phyloP scores from a whole-genome alignment of 345 rosid species.

The Rhodomyrtus tomentosa region DNA sequence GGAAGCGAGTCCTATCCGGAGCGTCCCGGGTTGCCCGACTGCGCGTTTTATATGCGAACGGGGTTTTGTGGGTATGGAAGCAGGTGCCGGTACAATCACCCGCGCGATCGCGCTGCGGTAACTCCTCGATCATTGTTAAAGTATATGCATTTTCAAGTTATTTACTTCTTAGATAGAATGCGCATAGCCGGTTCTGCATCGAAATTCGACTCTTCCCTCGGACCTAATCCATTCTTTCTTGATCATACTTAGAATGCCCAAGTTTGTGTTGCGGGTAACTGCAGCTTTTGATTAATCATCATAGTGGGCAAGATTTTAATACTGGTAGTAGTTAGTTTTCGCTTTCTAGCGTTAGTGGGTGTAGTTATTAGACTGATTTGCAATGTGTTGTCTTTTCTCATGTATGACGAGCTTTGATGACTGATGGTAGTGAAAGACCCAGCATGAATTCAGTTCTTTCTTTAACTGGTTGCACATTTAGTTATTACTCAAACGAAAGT shows the following conservation, averaged over 20 bases:
- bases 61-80: slow-evolving; percentile 73
- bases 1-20: slow-evolving; percentile 56
- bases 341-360: neutral
- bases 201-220: neutral
- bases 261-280: neutral
- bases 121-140: neutral
- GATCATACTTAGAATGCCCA: neutral
- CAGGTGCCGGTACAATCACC: slow-evolving; percentile 96
- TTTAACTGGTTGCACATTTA: neutral
- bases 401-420: neutral
- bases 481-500: neutral
- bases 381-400: neutral
- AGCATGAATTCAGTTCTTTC: neutral
- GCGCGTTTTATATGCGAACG: slow-evolving; percentile 88
- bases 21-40: slow-evolving; percentile 68
- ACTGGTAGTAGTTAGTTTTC: neutral
- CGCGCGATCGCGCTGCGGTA: slow-evolving; percentile 84
- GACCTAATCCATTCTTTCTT: neutral
- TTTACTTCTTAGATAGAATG: neutral
- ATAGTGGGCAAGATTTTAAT: neutral
- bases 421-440: neutral
- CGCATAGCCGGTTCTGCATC: neutral
- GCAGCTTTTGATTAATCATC: neutral
- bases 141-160: neutral
- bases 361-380: neutral